Evolutionary conservation across 345 rosid species (phyloP).

Genomic region (Combretum micranthum): DNA sequence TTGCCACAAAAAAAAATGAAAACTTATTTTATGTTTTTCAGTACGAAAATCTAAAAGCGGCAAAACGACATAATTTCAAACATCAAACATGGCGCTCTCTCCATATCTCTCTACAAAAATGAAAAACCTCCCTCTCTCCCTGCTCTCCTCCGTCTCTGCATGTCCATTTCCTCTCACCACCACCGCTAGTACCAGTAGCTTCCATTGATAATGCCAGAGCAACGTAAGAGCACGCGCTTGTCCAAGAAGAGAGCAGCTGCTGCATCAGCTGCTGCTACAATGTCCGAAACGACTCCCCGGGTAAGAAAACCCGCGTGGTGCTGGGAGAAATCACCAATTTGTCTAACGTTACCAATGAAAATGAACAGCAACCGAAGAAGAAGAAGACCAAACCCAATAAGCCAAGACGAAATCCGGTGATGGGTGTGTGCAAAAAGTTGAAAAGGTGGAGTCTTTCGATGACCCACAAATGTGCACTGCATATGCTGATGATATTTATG

Average conservation of each 20-base stretch:
- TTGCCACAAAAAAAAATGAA: not conserved
- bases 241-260: constrained; percentile 20
- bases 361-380: not conserved
- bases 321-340: constrained; percentile 19
- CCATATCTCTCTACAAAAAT: constrained; percentile 2
- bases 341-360: not conserved
- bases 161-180: not conserved
- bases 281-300: constrained; percentile 5
- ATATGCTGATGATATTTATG: constrained; percentile 36
- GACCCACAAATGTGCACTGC: constrained; percentile 55
- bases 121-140: constrained; percentile 1
- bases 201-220: constrained; percentile 15
- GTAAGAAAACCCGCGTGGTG: constrained; percentile 10
- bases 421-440: not conserved
- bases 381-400: constrained; percentile 7
- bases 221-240: constrained; percentile 11
- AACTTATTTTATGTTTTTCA: no score
- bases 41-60: not conserved
- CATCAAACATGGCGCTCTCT: constrained; percentile 29
- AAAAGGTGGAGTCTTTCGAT: constrained; percentile 10
- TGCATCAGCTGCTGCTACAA: not conserved
- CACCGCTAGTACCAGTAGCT: no score
- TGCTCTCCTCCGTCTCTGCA: not conserved
- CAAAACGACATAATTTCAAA: not conserved
- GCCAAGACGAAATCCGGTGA: not conserved